phyloP scores from a whole-genome alignment of 768 basidiomycete species.

The Tricholoma hemisulphureum region DNA sequence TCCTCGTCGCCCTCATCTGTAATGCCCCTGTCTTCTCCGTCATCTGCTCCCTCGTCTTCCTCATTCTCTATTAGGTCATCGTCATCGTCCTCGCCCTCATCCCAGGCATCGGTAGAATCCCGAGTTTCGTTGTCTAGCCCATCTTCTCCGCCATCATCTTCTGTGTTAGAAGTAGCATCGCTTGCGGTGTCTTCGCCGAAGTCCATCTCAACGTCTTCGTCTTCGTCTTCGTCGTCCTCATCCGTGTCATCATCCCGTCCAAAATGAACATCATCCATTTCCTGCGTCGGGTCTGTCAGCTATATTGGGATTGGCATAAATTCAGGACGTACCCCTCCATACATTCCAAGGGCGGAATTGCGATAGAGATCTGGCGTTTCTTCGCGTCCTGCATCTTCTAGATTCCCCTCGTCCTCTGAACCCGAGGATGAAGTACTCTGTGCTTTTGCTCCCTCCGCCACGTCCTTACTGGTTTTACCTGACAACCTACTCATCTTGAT shows the following conservation, averaged over 20 bases:
- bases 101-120: slow-evolving; percentile 63
- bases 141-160: slow-evolving; percentile 65
- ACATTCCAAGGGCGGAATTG: slow-evolving; percentile 96
- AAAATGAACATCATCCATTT: slow-evolving; percentile 81
- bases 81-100: slow-evolving; percentile 66
- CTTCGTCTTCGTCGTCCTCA: slow-evolving; percentile 77
- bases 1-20: slow-evolving; percentile 54
- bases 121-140: slow-evolving; percentile 59
- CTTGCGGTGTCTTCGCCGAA: slow-evolving; percentile 82
- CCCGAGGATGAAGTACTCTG: slow-evolving; percentile 54
- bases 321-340: slow-evolving; percentile 67
- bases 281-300: slow-evolving; percentile 42
- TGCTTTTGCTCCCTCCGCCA: slow-evolving; percentile 44
- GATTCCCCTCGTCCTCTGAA: slow-evolving; percentile 62
- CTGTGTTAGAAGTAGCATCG: slow-evolving; percentile 76
- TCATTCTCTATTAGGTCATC: slow-evolving; percentile 57
- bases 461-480: slow-evolving; percentile 57
- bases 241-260: slow-evolving; percentile 74
- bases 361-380: slow-evolving; percentile 94
- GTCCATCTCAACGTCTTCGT: slow-evolving; percentile 86
- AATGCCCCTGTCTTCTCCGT: slow-evolving; percentile 36
- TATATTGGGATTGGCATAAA: background rate
- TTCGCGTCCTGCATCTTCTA: slow-evolving; percentile 57
- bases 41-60: slow-evolving; percentile 50
- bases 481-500: slow-evolving; percentile 93